These are phyloP conservation scores for Pseudopyricularia cyperi DNA, from an alignment of 2,329 filamentous ascomycete species.

Conservation along the genomic window DNA sequence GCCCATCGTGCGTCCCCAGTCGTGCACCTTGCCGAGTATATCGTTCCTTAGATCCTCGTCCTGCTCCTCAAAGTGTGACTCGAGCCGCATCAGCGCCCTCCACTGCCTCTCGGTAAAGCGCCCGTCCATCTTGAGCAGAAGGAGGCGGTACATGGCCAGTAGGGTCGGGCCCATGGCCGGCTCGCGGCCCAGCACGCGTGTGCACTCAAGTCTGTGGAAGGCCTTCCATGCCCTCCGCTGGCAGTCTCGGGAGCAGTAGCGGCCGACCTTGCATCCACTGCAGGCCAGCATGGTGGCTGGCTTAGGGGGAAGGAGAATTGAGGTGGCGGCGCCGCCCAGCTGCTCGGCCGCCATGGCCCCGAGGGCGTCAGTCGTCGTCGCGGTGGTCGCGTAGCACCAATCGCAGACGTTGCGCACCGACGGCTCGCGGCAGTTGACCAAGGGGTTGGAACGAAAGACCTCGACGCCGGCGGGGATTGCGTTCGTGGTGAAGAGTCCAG, in stretches of 20 bases:
- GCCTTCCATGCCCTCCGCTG: constrained; percentile 14
- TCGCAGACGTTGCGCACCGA: constrained; percentile 11
- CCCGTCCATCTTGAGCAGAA: constrained; percentile 12
- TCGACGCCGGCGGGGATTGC: constrained; percentile 11
- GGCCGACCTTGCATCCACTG: constrained; percentile 14
- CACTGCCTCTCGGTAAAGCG: constrained; percentile 6
- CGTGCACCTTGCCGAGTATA: constrained; percentile 1
- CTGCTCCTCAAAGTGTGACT: constrained; percentile 13
- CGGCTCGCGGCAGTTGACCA: constrained; percentile 9
- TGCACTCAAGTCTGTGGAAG: constrained; percentile 18
- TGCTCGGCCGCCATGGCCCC: constrained; percentile 1
- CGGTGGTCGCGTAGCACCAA: constrained; percentile 8
- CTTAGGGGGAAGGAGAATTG: not conserved
- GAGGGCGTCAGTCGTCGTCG: constrained; percentile 6
- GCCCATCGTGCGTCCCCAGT: not conserved
- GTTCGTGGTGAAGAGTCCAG: constrained; percentile 12
- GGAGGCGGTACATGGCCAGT: constrained; percentile 12
- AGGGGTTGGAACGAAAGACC: constrained; percentile 12
- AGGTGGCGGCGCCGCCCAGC: not conserved
- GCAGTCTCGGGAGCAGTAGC: constrained; percentile 17
- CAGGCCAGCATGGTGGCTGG: constrained; percentile 5
- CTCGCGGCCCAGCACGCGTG: constrained; percentile 7
- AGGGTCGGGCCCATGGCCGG: constrained; percentile 8
- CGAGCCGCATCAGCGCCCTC: constrained; percentile 9
- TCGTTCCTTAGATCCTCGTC: not conserved